Evolutionary conservation across 371 early-diverging fungal genomes (phyloP), one percentile per base, ranked within the genome.

Genomic region (Syncephalis fuscata): DNA sequence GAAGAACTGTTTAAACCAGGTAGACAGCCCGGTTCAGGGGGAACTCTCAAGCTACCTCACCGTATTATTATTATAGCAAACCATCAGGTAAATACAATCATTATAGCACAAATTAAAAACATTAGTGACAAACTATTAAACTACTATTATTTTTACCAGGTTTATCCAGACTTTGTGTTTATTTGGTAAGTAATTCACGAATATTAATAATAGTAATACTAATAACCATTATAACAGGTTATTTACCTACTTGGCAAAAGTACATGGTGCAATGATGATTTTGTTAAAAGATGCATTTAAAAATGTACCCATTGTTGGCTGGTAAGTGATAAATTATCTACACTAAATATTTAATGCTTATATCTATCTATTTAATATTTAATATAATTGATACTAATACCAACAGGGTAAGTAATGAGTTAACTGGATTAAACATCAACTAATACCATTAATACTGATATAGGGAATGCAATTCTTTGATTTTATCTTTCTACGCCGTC

Each of bases 81-180:
- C 61, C 88, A 88, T 62, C 87, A 88, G 61, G 76, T 75, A 61
- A 14, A 39, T n/a, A 15, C 38, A 51, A 49, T 48, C 27, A n/a
- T n/a, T n/a, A n/a, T n/a, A n/a, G n/a, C 36, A 37, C 39, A 22
- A n/a, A 32, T 37, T 46, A 23, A 27, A 32, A 14, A 22, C 46
- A 14, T 46, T 32, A n/a, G n/a, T 27, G 17, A 23, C 23, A 45
- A 16, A 9, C 16, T n/a, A n/a, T n/a, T n/a, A n/a, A n/a, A 25
- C 22, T 38, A 46, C 4, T 10, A 37, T 45, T 20, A 15, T 32
- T 16, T 16, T 22, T 15, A 37, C 22, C 56, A 73, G 76, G 82
- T 82, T 39, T 86, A 85, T 60, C 71, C 80, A 27, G 93, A 91
- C 62, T 91, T 90, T 88, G 80, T 87, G 58, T 89, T 85, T 60